Percentiles rank a stretch among this genome's conserved stretches.
These are phyloP conservation scores for Zymoseptoria passerinii DNA, from an alignment of 2,329 filamentous ascomycete species.

Conservation along the genomic window DNA sequence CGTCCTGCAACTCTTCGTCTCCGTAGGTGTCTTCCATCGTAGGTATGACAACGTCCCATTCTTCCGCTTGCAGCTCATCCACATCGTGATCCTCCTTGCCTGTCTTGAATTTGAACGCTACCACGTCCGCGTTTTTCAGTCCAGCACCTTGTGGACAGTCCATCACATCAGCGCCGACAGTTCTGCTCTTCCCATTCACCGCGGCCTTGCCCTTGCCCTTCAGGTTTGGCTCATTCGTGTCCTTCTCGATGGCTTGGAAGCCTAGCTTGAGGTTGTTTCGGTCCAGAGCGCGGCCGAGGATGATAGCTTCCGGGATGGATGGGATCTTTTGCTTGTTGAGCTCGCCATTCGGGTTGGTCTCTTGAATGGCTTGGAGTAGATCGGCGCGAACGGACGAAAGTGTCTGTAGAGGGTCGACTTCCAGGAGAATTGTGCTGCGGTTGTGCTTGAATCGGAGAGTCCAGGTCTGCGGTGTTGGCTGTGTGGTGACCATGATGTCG, in stretches of 20 bases:
- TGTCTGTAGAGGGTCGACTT: conserved; percentile 36
- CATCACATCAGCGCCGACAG: conserved; percentile 26
- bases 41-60: conserved; percentile 29
- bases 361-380: conserved; percentile 35
- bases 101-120: conserved; percentile 30
- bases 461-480: conserved; percentile 26
- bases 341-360: conserved; percentile 31
- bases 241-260: conserved; percentile 30
- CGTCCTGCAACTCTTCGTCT: conserved; percentile 17
- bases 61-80: conserved; percentile 11
- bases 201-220: conserved; percentile 34
- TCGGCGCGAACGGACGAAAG: conserved; percentile 34
- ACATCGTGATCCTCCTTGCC: conserved; percentile 14
- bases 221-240: conserved; percentile 20
- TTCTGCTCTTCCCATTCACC: conserved; percentile 17
- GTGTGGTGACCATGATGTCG: conserved; percentile 11
- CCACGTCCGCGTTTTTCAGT: conserved; percentile 26
- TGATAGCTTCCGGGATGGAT: conserved; percentile 31
- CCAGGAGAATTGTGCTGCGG: conserved; percentile 40
- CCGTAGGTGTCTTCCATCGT: conserved; percentile 28
- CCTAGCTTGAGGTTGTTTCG: conserved; percentile 33
- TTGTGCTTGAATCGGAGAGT: conserved; percentile 42
- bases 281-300: conserved; percentile 36
- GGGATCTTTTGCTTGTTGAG: conserved; percentile 34
- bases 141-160: conserved; percentile 32